Base-by-base conservation (phyloP, 2,329 filamentous ascomycete species). In the Didymella exigua region DNA sequence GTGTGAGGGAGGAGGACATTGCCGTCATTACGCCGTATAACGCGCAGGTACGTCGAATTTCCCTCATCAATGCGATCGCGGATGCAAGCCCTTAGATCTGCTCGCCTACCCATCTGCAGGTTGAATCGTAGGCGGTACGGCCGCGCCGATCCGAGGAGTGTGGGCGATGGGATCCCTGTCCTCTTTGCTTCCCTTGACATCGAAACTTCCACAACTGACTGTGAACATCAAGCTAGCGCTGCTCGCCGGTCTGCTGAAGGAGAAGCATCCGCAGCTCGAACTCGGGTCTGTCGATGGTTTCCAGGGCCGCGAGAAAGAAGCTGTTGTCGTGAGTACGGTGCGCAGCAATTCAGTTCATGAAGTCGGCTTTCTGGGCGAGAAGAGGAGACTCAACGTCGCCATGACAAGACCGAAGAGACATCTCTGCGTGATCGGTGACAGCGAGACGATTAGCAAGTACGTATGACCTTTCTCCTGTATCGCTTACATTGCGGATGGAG, bases 211-310 rank as follows among this genome's bases (percentile, higher is more conserved):
- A 21, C 18, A 44, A 52, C 64, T 55, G 52, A 55, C 52, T 50
- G 36, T 58, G 5, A 26, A 52, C 21, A 34, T 24, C 30, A 53
- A 96, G 85, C 83, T 97, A 30, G 88, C 89, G 4, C 77, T 96
- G 10, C 80, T 98, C 46, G 87, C 91, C 11, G 79, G 82, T 31
- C 82, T 89, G 61, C 82, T 99, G 44, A 95, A 93, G 71, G 90
- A 95, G 56, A 79, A 81, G 33, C 96, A 89, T 66, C 89, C 89
- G 0, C 91, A 89, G 11, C 86, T 99, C 45, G 95, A 99, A 75
- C 81, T 99, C n/a, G 95, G 95, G 29, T 96, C 91, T 67, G 91
- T 99, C 2, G 95, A 99, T 75, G 95, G 93, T 2, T 99, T 99
- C 73, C 95, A 99, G 75, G 95, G 95, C 29, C 86, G 95, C 16